phyloP scores from a whole-genome alignment of 768 basidiomycete species.

The Lactarius deliciosus region DNA sequence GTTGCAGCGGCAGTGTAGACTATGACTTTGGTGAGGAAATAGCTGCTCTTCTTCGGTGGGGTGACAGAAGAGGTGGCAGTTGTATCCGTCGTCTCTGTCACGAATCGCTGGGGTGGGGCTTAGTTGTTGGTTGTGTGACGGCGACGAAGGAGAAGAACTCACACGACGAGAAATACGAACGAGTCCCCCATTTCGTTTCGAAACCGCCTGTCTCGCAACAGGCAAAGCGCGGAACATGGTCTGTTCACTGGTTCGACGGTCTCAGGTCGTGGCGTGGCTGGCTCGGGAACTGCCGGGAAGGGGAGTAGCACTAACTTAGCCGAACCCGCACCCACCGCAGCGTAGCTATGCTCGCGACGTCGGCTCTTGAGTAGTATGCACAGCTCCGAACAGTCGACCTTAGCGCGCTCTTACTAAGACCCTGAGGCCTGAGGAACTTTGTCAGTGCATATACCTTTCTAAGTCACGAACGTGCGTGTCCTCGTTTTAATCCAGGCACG shows the following conservation, averaged over 20 bases:
- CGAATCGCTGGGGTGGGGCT: conserved; percentile 50
- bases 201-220: conserved; percentile 52
- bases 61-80: conserved; percentile 36
- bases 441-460: neutral
- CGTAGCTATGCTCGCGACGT: too few species aligned
- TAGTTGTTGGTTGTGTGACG: conserved; percentile 13
- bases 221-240: conserved; percentile 55
- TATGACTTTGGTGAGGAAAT: conserved; percentile 57
- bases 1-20: conserved; percentile 66
- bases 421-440: neutral
- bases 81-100: conserved; percentile 47
- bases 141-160: conserved; percentile 33
- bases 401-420: neutral
- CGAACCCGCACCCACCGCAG: too few species aligned
- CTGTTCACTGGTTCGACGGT: neutral
- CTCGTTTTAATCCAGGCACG: neutral
- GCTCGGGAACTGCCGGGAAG: neutral
- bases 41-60: conserved; percentile 52
- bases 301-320: too few species aligned
- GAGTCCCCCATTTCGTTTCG: conserved; percentile 44
- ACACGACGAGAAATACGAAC: conserved; percentile 62
- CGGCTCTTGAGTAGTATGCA: neutral
- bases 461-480: conserved; percentile 16
- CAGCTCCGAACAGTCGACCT: too few species aligned
- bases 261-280: neutral